Evolutionary conservation across 139 green algal species (phyloP).

Genomic region (Astrephomene gubernaculifera): DNA sequence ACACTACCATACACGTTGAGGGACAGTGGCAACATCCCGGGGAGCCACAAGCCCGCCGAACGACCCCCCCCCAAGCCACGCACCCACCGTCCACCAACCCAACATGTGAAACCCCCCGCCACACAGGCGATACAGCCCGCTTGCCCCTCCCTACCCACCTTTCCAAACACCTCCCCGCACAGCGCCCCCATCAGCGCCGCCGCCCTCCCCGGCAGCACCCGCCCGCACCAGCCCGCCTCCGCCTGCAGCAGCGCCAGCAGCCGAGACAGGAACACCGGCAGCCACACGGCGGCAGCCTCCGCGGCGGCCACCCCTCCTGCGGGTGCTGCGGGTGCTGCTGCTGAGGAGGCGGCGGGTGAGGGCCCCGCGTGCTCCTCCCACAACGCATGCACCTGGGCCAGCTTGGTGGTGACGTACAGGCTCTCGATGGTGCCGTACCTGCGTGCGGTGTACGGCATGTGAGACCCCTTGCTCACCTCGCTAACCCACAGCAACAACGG

Average conservation of each 20-base stretch:
- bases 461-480: too few relatives aligned
- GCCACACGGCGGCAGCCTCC: not conserved
- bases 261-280: slow-evolving; percentile 35
- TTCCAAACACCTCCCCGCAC: slow-evolving; percentile 58
- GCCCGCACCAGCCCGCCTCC: slow-evolving; percentile 74
- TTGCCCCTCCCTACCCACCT: slow-evolving; percentile 30
- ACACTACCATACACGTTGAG: too few relatives aligned
- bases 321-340: too few relatives aligned
- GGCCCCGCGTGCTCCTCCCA: slow-evolving; percentile 54
- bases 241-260: slow-evolving; percentile 52
- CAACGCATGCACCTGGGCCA: slow-evolving; percentile 53
- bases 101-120: too few relatives aligned
- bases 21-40: too few relatives aligned
- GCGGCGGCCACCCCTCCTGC: not conserved
- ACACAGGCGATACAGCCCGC: not conserved
- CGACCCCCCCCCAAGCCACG: too few relatives aligned
- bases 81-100: too few relatives aligned
- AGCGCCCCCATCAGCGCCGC: slow-evolving; percentile 66
- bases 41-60: too few relatives aligned
- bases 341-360: not conserved
- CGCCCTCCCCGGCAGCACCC: slow-evolving; percentile 60
- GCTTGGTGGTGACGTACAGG: slow-evolving; percentile 71
- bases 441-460: too few relatives aligned
- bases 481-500: too few relatives aligned
- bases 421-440: slow-evolving; percentile 63